Evolutionary conservation across 2,329 filamentous ascomycete genomes (phyloP).

Genomic region (Colletotrichum higginsianum): DNA sequence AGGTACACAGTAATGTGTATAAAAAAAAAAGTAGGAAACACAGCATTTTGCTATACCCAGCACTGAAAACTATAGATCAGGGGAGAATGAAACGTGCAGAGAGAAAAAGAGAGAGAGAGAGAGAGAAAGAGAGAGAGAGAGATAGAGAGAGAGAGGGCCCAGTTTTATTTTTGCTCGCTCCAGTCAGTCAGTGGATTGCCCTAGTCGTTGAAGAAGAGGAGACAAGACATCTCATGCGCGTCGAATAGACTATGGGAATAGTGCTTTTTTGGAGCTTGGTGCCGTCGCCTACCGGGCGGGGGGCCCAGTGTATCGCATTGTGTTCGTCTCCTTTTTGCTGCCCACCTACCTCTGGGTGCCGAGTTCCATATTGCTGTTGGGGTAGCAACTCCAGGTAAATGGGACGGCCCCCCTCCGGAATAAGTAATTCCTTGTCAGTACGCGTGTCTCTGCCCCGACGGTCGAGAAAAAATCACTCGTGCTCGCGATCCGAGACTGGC

Average conservation of each 20-base stretch:
- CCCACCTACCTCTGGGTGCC: constrained; percentile 8
- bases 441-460: neutral
- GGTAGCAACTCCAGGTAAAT: constrained; percentile 13
- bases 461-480: neutral
- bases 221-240: neutral
- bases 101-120: too few species aligned
- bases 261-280: neutral
- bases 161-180: too few species aligned
- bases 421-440: neutral
- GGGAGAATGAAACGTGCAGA: too few species aligned
- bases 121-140: too few species aligned
- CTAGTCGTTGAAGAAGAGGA: neutral
- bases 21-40: too few species aligned
- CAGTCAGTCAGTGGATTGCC: too few species aligned
- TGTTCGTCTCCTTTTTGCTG: neutral
- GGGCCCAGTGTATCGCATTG: constrained; percentile 13
- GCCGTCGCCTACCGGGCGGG: neutral
- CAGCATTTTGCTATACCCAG: too few species aligned
- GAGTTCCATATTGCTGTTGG: constrained; percentile 34
- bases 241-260: neutral
- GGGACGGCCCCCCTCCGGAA: too few species aligned
- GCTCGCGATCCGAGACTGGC: neutral
- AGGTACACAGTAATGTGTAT: too few species aligned
- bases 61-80: too few species aligned
- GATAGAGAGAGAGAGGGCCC: too few species aligned